phyloP scores from a whole-genome alignment of 495 filamentous ascomycete species.

The Penicillium malachiteum region DNA sequence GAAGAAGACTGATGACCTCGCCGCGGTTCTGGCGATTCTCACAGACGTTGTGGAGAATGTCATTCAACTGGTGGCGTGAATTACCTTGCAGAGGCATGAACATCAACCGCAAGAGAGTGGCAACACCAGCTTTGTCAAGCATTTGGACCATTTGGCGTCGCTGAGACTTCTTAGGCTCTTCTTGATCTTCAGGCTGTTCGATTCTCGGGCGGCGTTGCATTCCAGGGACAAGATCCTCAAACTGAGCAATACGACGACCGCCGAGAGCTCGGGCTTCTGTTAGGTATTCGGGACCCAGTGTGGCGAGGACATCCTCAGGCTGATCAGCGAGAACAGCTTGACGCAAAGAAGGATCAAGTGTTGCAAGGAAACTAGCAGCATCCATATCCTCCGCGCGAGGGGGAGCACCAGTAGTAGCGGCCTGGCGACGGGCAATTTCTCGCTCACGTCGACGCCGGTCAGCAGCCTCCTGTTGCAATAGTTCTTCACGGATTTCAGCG shows the following conservation, averaged over 20 bases:
- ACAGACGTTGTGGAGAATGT: conserved; percentile 83
- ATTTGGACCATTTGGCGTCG: conserved; percentile 86
- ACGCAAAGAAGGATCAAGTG: conserved; percentile 80
- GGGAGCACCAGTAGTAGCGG: conserved; percentile 49
- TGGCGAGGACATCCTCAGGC: conserved; percentile 81
- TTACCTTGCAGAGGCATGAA: conserved; percentile 89
- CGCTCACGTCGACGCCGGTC: conserved; percentile 89
- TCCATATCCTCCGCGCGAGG: conserved; percentile 85
- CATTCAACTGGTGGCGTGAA: conserved; percentile 74
- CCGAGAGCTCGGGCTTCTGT: conserved; percentile 78
- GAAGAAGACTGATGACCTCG: conserved; percentile 89
- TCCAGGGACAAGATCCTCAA: conserved; percentile 50
- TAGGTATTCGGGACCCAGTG: conserved; percentile 80
- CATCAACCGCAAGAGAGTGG: conserved; percentile 92
- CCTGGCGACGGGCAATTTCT: conserved; percentile 66
- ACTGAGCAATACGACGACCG: conserved; percentile 60
- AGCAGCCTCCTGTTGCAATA: conserved; percentile 82
- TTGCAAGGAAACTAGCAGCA: conserved; percentile 85
- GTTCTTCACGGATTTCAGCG: conserved; percentile 81
- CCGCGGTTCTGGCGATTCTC: conserved; percentile 91
- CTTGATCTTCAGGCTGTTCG: conserved; percentile 40
- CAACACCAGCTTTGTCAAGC: conserved; percentile 93
- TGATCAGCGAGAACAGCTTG: conserved; percentile 87
- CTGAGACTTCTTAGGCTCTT: conserved; percentile 64
- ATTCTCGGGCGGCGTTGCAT: conserved; percentile 47